A percentile compares a stretch with the other conserved stretches of the same genome.
phyloP scores from a whole-genome alignment of 2,329 filamentous ascomycete species.

The Xylaria sp. region DNA sequence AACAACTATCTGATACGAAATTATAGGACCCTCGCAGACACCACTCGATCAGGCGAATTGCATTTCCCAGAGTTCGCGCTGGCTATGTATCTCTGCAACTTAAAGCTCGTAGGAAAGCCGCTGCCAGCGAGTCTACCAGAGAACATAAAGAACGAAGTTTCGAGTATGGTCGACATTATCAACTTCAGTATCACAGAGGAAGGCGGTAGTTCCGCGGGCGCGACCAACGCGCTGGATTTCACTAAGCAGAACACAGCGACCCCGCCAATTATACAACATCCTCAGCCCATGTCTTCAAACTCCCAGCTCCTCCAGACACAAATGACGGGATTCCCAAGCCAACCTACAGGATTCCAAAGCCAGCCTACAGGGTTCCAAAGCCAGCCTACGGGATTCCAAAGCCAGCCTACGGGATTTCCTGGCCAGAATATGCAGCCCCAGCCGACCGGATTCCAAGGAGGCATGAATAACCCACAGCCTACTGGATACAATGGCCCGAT shows the following conservation, averaged over 20 bases:
- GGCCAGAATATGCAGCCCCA: constrained; percentile 66
- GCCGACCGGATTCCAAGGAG: constrained; percentile 67
- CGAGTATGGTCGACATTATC: constrained; percentile 99
- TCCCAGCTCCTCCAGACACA: constrained; percentile 65
- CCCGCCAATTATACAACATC: constrained; percentile 64
- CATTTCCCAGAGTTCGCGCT: constrained; percentile 97
- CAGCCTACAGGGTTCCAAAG: constrained; percentile 65
- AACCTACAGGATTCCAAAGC: constrained; percentile 59
- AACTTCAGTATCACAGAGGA: constrained; percentile 90
- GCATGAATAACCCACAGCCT: constrained; percentile 68
- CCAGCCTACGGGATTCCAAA: constrained; percentile 72
- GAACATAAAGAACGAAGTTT: constrained; percentile 91
- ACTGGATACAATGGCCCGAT: constrained; percentile 80
- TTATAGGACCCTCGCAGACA: constrained; percentile 83
- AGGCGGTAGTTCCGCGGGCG: constrained; percentile 51
- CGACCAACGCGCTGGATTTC: constrained; percentile 73
- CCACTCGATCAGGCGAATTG: constrained; percentile 92
- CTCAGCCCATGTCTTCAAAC: constrained; percentile 75
- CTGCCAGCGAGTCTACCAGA: constrained; percentile 78
- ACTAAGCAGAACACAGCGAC: constrained; percentile 55
- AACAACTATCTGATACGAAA: constrained; percentile 25
- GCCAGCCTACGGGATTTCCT: constrained; percentile 57
- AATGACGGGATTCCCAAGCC: constrained; percentile 66
- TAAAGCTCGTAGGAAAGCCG: constrained; percentile 85
- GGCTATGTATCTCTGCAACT: constrained; percentile 97